phyloP scores from a whole-genome alignment of 148 eudicot species.

The Camellia lanceoleosa region DNA sequence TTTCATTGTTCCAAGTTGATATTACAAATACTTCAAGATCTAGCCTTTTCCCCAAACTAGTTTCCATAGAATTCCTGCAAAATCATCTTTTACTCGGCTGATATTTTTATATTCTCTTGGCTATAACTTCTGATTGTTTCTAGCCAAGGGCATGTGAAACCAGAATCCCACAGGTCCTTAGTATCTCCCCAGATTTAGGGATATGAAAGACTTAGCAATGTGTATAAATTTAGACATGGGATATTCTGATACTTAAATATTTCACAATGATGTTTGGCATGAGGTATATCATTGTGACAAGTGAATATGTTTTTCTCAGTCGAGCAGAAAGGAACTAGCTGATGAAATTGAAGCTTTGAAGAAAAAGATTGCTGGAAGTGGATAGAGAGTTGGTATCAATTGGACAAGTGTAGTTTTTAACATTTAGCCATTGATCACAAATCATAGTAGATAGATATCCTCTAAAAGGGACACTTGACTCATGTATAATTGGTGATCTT shows the following conservation, averaged over 20 bases:
- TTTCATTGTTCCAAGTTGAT: background rate
- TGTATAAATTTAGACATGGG: background rate
- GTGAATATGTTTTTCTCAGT: background rate
- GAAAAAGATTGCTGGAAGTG: conserved; percentile 62
- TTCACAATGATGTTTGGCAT: no score
- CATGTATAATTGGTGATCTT: background rate
- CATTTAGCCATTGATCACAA: background rate
- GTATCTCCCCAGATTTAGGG: background rate
- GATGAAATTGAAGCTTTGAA: conserved; percentile 55
- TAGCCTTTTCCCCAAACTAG: background rate
- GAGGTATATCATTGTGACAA: background rate
- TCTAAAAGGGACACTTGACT: background rate
- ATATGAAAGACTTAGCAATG: no score
- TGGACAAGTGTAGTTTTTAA: background rate
- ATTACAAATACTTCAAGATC: background rate
- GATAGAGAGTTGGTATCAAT: conserved; percentile 10
- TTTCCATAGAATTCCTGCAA: background rate
- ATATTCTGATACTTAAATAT: background rate
- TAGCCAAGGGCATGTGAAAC: background rate
- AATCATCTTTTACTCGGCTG: background rate
- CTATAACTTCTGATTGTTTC: background rate
- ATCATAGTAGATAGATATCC: background rate
- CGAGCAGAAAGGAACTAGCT: conserved; percentile 61
- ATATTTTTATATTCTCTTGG: background rate
- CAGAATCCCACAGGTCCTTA: background rate